These are phyloP conservation scores for Plectosphaerella cucumerina DNA, from an alignment of 2,329 filamentous ascomycete species.

Conservation along the genomic window DNA sequence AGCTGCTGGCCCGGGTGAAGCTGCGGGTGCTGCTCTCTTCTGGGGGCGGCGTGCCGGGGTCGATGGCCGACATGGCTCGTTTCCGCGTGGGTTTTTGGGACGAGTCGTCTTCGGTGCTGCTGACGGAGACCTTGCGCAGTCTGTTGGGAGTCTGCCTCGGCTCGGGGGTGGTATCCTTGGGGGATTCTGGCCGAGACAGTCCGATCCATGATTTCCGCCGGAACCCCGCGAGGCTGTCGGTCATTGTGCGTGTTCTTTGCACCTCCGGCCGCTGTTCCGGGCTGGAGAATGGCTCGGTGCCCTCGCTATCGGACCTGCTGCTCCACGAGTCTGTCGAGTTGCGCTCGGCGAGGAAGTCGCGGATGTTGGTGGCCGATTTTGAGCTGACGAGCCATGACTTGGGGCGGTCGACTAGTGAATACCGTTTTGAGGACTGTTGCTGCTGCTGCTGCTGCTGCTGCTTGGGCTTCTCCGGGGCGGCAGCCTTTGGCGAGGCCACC, in stretches of 20 bases:
- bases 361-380: conserved; percentile 34
- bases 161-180: conserved; percentile 25
- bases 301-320: background rate
- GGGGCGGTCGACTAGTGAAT: conserved; percentile 43
- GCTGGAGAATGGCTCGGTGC: background rate
- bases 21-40: conserved; percentile 32
- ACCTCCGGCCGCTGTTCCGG: background rate
- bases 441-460: conserved; percentile 7
- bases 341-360: conserved; percentile 20
- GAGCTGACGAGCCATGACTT: conserved; percentile 49
- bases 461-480: conserved; percentile 8
- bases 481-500: conserved; percentile 2
- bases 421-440: conserved; percentile 29
- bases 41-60: conserved; percentile 22
- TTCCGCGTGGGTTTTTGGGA: conserved; percentile 25
- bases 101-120: conserved; percentile 16
- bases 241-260: conserved; percentile 25
- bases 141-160: conserved; percentile 8
- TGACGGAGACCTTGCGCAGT: background rate
- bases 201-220: conserved; percentile 49
- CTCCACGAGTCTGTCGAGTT: conserved; percentile 6
- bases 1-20: conserved; percentile 40
- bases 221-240: conserved; percentile 45
- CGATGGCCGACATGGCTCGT: conserved; percentile 22
- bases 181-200: conserved; percentile 44